Percentiles rank a stretch among this genome's conserved stretches.
phyloP scores from a whole-genome alignment of 2,329 filamentous ascomycete species.

The Claviceps purpurea region DNA sequence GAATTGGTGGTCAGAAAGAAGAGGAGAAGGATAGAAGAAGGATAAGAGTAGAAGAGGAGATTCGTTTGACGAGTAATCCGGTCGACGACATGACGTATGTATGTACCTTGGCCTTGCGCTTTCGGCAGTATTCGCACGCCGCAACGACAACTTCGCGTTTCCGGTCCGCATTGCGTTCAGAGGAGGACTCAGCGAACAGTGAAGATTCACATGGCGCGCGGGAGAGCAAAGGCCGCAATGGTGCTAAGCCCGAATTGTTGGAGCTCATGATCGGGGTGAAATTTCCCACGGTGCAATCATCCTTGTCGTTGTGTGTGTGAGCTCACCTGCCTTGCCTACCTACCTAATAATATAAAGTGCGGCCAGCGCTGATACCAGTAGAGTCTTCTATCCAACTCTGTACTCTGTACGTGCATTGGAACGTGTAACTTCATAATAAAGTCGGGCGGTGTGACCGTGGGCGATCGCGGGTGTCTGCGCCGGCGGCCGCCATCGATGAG shows the following conservation, averaged over 20 bases:
- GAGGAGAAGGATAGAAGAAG: background rate
- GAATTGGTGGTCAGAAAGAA: too few species aligned
- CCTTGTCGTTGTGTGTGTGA: background rate
- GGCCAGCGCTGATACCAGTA: too few species aligned
- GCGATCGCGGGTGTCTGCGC: too few species aligned
- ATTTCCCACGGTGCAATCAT: background rate
- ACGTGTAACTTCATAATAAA: too few species aligned
- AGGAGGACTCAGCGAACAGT: background rate
- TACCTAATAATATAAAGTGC: background rate
- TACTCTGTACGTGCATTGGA: too few species aligned
- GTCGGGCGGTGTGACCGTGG: too few species aligned
- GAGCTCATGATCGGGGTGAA: background rate
- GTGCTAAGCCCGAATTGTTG: background rate
- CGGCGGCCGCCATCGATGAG: too few species aligned
- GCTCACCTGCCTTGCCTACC: background rate
- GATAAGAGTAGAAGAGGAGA: background rate
- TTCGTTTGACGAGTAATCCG: background rate
- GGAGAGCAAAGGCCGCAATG: background rate
- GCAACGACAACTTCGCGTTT: background rate
- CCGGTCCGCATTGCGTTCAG: background rate
- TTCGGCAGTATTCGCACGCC: background rate
- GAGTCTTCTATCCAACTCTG: too few species aligned
- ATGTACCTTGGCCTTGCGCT: slow-evolving; percentile 1
- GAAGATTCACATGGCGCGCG: background rate
- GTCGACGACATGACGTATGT: too few species aligned